Percentiles rank a stretch among this genome's conserved stretches.
Evolutionary conservation across 2,329 filamentous ascomycete genomes (phyloP).

Genomic region (Albophoma yamanashiensis): DNA sequence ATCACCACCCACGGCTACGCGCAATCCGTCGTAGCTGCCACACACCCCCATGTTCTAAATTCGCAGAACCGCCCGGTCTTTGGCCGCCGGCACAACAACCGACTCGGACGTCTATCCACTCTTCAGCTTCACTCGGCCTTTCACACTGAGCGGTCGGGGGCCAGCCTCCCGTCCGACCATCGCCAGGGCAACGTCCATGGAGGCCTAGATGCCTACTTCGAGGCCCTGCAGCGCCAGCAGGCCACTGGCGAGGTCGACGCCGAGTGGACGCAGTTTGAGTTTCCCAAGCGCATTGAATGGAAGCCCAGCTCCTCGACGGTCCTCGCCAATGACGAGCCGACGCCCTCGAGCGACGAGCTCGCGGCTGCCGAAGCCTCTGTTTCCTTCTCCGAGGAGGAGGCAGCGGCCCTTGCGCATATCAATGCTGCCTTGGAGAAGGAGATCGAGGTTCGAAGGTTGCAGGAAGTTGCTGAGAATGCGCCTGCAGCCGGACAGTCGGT

Average conservation of each 20-base stretch:
- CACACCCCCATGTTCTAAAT: constrained; percentile 69
- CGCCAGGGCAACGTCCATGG: constrained; percentile 45
- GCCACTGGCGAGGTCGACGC: constrained; percentile 52
- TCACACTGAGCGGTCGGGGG: constrained; percentile 44
- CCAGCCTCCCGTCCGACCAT: constrained; percentile 40
- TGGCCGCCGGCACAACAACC: constrained; percentile 44
- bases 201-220: constrained; percentile 82
- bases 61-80: constrained; percentile 57
- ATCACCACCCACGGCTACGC: constrained; percentile 97
- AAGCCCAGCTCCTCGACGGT: constrained; percentile 51
- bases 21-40: constrained; percentile 92
- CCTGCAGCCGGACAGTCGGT: constrained; percentile 23
- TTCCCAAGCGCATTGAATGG: constrained; percentile 83
- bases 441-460: constrained; percentile 44
- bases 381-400: constrained; percentile 33
- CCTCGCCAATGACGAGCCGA: constrained; percentile 48
- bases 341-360: constrained; percentile 19
- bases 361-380: constrained; percentile 24
- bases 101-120: constrained; percentile 41
- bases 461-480: constrained; percentile 33
- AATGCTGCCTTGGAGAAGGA: constrained; percentile 77
- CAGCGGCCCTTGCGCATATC: constrained; percentile 64
- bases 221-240: constrained; percentile 75
- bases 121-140: constrained; percentile 69
- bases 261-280: constrained; percentile 89